phyloP scores from a whole-genome alignment of 768 basidiomycete genomes.

The Tylopilus cervinicoccineus region DNA sequence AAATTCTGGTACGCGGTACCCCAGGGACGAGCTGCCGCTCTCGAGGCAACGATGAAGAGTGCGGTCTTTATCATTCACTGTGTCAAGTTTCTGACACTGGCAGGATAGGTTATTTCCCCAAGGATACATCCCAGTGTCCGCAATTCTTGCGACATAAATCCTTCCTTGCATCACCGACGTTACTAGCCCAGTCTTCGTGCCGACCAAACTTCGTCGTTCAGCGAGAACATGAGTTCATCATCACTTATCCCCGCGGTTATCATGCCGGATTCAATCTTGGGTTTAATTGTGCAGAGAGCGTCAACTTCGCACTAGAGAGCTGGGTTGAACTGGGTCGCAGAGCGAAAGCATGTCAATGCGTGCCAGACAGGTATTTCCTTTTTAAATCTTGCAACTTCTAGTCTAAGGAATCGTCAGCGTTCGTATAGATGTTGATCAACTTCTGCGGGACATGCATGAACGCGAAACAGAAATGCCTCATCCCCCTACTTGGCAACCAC shows the following conservation, averaged over 20 bases:
- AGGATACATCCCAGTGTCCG: constrained; percentile 77
- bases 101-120: constrained; percentile 77
- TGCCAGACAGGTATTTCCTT: constrained; percentile 61
- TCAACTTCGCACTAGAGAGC: constrained; percentile 93
- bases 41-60: constrained; percentile 93
- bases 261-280: constrained; percentile 95
- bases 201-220: constrained; percentile 87
- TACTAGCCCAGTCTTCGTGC: constrained; percentile 75
- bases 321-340: constrained; percentile 88
- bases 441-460: constrained; percentile 68
- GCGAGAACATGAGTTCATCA: constrained; percentile 91
- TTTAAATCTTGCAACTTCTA: background rate
- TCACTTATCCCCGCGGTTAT: constrained; percentile 93
- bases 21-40: constrained; percentile 71
- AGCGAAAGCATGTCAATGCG: constrained; percentile 73
- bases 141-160: constrained; percentile 98
- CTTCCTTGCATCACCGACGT: constrained; percentile 84
- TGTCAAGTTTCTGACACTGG: constrained; percentile 4
- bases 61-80: constrained; percentile 11
- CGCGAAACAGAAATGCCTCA: constrained; percentile 46
- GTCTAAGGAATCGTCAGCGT: constrained; percentile 51
- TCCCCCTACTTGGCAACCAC: constrained; percentile 1
- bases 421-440: constrained; percentile 87
- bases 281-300: constrained; percentile 96
- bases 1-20: constrained; percentile 98